Evolutionary conservation across 2,329 filamentous ascomycete genomes (phyloP).

Genomic region (Fusarium sp.): DNA sequence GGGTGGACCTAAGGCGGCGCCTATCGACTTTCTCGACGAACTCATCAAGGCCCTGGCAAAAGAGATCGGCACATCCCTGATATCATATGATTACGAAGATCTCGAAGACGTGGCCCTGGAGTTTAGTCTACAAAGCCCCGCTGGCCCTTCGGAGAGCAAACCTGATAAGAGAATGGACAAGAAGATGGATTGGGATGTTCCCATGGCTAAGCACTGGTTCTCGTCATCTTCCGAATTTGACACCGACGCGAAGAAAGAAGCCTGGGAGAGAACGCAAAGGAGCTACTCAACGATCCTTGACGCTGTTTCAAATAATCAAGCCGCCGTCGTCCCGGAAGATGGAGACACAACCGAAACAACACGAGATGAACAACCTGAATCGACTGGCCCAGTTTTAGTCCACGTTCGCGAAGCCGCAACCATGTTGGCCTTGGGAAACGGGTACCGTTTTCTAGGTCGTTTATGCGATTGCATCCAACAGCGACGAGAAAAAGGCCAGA

Average conservation of each 20-base stretch:
- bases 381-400: background rate
- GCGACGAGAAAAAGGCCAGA: background rate
- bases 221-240: background rate
- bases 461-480: background rate
- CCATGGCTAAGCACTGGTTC: background rate
- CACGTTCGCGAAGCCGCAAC: background rate
- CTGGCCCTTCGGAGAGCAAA: background rate
- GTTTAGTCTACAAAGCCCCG: background rate
- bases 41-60: background rate
- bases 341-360: background rate
- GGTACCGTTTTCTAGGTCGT: background rate
- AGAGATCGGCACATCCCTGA: background rate
- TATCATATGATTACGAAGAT: background rate
- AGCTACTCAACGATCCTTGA: background rate
- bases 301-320: background rate
- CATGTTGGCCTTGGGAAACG: background rate
- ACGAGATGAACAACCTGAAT: background rate
- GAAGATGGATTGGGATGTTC: background rate
- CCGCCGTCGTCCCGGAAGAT: background rate
- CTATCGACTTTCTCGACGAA: background rate
- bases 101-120: background rate
- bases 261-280: background rate
- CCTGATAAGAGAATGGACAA: background rate
- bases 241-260: background rate
- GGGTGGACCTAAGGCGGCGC: background rate